These are phyloP conservation scores for Dendrobium huoshanense DNA, from an alignment of 106 monocot genomes.

Conservation along the genomic window DNA sequence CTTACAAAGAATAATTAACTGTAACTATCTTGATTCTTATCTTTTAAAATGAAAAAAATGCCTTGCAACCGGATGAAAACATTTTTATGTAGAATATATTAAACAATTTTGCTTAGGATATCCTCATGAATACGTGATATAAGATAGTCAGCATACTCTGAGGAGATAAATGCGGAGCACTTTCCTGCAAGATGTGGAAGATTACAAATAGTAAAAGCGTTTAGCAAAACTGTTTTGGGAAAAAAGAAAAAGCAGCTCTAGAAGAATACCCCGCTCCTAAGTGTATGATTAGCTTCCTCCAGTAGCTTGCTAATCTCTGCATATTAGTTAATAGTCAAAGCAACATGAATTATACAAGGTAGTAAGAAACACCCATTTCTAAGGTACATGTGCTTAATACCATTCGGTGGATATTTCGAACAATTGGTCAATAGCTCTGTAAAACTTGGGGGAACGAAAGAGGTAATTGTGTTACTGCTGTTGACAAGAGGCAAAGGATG, in stretches of 20 bases:
- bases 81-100: no score
- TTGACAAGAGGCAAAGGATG: slow-evolving; percentile 15
- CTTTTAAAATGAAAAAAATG: no score
- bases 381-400: slow-evolving; percentile 9
- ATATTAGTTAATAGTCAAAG: slow-evolving; percentile 2
- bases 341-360: background rate
- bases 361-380: background rate
- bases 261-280: slow-evolving; percentile 5
- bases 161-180: slow-evolving; percentile 7
- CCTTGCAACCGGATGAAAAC: no score
- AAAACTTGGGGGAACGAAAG: slow-evolving; percentile 61
- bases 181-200: slow-evolving; percentile 22
- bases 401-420: slow-evolving; percentile 17
- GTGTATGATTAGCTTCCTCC: background rate
- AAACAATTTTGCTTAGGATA: no score
- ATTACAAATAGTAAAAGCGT: background rate
- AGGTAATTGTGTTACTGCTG: slow-evolving; percentile 21
- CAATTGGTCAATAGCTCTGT: slow-evolving; percentile 44
- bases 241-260: background rate
- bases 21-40: no score
- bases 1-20: no score
- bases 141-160: slow-evolving; percentile 14
- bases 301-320: background rate
- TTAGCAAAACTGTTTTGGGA: background rate
- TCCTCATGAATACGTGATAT: background rate